phyloP scores from a whole-genome alignment of 768 basidiomycete genomes.

The Scleroderma bovista region DNA sequence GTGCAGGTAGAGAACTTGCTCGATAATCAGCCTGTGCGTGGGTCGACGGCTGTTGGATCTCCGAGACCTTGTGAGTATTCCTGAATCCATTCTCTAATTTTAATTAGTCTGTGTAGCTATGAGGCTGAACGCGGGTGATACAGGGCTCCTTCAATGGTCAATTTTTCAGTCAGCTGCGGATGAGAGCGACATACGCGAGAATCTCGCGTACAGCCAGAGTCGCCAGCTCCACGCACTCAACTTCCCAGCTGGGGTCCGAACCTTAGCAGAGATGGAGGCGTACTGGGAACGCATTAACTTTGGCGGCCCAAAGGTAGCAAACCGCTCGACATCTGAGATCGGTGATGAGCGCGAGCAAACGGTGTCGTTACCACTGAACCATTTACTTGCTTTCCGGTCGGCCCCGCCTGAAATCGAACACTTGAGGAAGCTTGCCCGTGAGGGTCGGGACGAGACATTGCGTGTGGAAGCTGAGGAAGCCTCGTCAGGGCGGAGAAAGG shows the following conservation, averaged over 20 bases:
- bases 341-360: background rate
- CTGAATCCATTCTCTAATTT: background rate
- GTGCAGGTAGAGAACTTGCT: conserved; percentile 46
- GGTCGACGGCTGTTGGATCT: conserved; percentile 32
- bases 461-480: conserved; percentile 31
- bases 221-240: conserved; percentile 43
- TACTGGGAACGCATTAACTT: conserved; percentile 29
- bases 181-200: conserved; percentile 30
- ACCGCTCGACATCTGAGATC: background rate
- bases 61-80: conserved; percentile 13
- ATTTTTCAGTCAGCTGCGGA: conserved; percentile 37
- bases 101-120: background rate
- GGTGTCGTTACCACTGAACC: conserved; percentile 12
- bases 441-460: conserved; percentile 39
- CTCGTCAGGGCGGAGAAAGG: conserved; percentile 36
- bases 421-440: conserved; percentile 43
- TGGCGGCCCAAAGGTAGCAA: conserved; percentile 5
- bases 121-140: background rate
- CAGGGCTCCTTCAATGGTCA: conserved; percentile 63
- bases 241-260: conserved; percentile 45
- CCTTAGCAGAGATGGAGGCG: conserved; percentile 22
- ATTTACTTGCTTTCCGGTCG: conserved; percentile 29
- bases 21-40: conserved; percentile 31
- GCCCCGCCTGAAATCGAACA: conserved; percentile 30
- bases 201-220: conserved; percentile 29